A percentile compares a stretch with the other conserved stretches of the same genome.
Conservation (phyloP, 129 eudicot genomes). For the Chrysanthemum makinoi region DNA sequence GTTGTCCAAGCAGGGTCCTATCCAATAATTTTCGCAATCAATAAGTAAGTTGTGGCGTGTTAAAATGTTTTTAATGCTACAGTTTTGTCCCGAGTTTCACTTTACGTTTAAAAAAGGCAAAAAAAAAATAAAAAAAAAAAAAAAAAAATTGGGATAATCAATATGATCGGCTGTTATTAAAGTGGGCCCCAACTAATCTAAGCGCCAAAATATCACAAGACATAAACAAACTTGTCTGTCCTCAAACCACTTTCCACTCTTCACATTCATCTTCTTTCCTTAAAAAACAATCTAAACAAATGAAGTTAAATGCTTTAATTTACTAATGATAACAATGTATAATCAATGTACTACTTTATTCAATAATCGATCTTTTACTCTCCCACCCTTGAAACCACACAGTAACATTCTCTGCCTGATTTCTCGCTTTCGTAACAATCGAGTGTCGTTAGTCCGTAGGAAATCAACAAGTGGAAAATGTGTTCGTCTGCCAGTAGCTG, state of each 20-base stretch:
- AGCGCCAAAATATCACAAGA: constrained; percentile 33
- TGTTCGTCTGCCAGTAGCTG: constrained; percentile 19
- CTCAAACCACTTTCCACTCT: not conserved
- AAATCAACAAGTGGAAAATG: constrained; percentile 23
- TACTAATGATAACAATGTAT: constrained; percentile 38
- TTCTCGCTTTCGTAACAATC: constrained; percentile 20
- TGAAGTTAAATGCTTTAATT: constrained; percentile 6
- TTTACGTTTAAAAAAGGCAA: too few species aligned
- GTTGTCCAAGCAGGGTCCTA: too few species aligned
- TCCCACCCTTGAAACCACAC: constrained; percentile 40
- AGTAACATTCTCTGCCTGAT: constrained; percentile 19
- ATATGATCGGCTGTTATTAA: constrained; percentile 28
- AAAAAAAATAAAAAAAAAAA: too few species aligned
- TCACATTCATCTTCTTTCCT: constrained; percentile 2
- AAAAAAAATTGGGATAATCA: too few species aligned
- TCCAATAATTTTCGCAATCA: too few species aligned
- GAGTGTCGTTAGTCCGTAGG: constrained; percentile 10
- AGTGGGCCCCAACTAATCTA: constrained; percentile 35
- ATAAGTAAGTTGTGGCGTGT: too few species aligned
- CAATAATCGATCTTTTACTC: constrained; percentile 33
- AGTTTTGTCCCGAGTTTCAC: too few species aligned
- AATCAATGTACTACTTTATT: constrained; percentile 35
- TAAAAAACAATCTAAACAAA: constrained; percentile 22
- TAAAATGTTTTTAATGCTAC: too few species aligned
- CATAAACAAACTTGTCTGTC: constrained; percentile 9